These are phyloP conservation scores for Rhodotorula sp. DNA, from an alignment of 1,284 basidiomycete genomes.

Conservation along the genomic window DNA sequence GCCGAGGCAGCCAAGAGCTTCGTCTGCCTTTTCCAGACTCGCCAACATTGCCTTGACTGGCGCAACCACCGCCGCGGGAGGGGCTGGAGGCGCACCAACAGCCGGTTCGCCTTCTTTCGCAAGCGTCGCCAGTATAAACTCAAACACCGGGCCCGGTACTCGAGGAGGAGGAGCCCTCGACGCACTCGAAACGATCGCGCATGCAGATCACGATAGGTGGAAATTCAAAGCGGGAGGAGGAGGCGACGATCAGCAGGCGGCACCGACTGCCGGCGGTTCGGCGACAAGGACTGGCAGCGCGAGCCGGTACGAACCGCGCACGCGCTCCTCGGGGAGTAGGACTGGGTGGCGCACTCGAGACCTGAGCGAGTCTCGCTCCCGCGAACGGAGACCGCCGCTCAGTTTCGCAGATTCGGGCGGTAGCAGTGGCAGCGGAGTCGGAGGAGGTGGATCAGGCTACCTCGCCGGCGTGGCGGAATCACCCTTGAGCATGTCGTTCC, in stretches of 20 bases:
- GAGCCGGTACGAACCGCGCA: not conserved
- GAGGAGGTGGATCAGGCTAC: not conserved
- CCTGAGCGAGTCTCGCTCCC: conserved; percentile 19
- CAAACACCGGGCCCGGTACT: not conserved
- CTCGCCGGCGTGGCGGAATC: conserved; percentile 1
- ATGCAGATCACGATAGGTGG: conserved; percentile 4
- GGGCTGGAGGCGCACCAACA: not conserved
- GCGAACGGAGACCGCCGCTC: conserved; percentile 13
- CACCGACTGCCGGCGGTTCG: too few relatives aligned
- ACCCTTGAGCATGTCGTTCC: conserved; percentile 3
- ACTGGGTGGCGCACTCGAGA: conserved; percentile 13
- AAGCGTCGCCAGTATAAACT: not conserved
- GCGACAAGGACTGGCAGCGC: not conserved
- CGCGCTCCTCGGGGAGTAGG: not conserved
- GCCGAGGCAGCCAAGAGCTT: not conserved
- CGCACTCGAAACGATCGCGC: conserved; percentile 23
- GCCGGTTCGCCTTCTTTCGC: conserved; percentile 8
- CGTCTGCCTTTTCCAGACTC: conserved; percentile 15
- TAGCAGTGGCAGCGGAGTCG: not conserved
- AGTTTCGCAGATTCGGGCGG: conserved; percentile 2
- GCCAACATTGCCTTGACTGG: conserved; percentile 16
- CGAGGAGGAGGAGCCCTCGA: conserved; percentile 14
- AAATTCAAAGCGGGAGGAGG: too few relatives aligned
- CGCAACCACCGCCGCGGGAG: not conserved
- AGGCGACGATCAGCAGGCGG: too few relatives aligned